Evolutionary conservation across 208 protist genomes (phyloP).

Genomic region (Crithidia expoeki): DNA sequence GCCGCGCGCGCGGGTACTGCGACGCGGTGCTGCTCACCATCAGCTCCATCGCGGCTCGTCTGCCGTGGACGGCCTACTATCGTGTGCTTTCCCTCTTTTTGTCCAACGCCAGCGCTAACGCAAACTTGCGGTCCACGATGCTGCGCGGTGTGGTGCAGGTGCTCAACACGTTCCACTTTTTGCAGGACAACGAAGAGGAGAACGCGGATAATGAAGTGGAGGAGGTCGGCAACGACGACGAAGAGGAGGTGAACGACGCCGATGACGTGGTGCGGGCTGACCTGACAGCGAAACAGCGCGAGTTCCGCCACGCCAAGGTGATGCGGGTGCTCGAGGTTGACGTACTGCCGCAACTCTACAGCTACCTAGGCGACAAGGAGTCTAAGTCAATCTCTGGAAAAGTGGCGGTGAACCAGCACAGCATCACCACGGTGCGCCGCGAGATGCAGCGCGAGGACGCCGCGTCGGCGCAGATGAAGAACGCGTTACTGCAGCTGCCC

Average conservation of each 20-base stretch:
- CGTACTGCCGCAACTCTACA: conserved; percentile 87
- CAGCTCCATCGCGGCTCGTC: conserved; percentile 54
- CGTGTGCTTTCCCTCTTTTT: conserved; percentile 83
- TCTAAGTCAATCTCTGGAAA: conserved; percentile 31
- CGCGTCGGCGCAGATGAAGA: conserved; percentile 50
- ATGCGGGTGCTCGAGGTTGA: conserved; percentile 79
- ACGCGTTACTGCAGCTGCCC: conserved; percentile 83
- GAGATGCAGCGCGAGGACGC: conserved; percentile 71
- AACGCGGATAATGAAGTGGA: conserved; percentile 2
- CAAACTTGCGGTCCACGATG: conserved; percentile 76
- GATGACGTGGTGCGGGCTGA: conserved; percentile 36
- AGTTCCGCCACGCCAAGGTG: conserved; percentile 65
- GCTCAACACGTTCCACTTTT: conserved; percentile 85
- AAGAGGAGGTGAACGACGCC: conserved; percentile 69
- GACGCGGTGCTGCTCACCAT: conserved; percentile 82
- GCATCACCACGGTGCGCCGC: conserved; percentile 58
- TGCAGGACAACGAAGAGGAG: conserved; percentile 43
- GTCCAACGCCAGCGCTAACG: conserved; percentile 70
- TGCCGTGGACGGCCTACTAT: conserved; percentile 92
- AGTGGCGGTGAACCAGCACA: conserved; percentile 62
- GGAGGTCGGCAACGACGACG: conserved; percentile 22
- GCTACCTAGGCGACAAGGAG: conserved; percentile 65
- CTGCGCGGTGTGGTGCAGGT: conserved; percentile 88
- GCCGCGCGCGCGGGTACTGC: conserved; percentile 82
- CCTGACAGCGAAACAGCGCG: conserved; percentile 44